Evolutionary conservation across 2,329 filamentous ascomycete genomes (phyloP).

Genomic region (Parafenestella ontariensis): DNA sequence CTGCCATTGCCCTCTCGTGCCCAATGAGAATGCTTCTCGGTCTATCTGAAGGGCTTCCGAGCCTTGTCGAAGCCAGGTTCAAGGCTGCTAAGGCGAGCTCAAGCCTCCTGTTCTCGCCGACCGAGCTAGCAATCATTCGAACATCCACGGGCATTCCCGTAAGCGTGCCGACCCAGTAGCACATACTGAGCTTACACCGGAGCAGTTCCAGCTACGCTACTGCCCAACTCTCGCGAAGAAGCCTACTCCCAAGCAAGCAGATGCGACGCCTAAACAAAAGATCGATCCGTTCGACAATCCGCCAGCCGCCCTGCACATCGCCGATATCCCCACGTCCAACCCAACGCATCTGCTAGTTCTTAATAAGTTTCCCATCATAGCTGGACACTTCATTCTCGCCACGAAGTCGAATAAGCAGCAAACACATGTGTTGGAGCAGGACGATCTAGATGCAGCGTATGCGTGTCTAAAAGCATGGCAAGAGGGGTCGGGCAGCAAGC

Average conservation of each 20-base stretch:
- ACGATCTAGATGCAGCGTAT: constrained; percentile 67
- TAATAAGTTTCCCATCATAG: constrained; percentile 77
- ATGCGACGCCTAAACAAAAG: constrained; percentile 31
- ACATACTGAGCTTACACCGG: constrained; percentile 17
- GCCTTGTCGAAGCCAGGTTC: constrained; percentile 49
- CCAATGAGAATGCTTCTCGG: constrained; percentile 40
- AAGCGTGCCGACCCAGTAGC: constrained; percentile 21
- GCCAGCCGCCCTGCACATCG: constrained; percentile 59
- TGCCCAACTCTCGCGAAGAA: constrained; percentile 73
- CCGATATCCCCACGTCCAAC: constrained; percentile 53
- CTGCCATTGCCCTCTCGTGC: constrained; percentile 2
- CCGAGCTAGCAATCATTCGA: constrained; percentile 48
- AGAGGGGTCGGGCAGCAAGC: constrained; percentile 23
- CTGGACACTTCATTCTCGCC: constrained; percentile 74
- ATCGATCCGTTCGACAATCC: constrained; percentile 71
- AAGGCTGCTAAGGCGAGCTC: constrained; percentile 42
- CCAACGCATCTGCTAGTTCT: constrained; percentile 69
- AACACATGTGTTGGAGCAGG: constrained; percentile 66
- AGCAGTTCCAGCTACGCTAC: constrained; percentile 76
- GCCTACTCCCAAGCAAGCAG: constrained; percentile 57
- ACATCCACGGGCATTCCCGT: constrained; percentile 48
- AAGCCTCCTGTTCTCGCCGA: constrained; percentile 49
- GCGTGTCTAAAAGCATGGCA: constrained; percentile 67
- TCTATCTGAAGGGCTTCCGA: constrained; percentile 44
- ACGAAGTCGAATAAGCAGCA: constrained; percentile 71